Base-by-base conservation (phyloP, 2,329 filamentous ascomycete genomes). In the Fusarium napiforme region DNA sequence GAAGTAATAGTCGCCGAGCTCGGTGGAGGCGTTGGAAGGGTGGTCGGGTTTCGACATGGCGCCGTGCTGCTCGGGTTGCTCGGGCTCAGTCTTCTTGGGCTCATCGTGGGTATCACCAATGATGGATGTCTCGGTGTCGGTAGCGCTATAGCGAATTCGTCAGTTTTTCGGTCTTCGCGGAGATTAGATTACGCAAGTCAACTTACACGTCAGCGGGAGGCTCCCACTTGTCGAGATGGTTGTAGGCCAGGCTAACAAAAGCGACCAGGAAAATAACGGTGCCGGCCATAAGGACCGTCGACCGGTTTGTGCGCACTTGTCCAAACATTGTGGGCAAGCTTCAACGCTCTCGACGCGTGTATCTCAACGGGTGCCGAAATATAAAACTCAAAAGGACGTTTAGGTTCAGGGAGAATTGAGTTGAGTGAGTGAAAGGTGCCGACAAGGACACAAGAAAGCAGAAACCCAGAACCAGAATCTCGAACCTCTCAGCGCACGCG, bases 321-420 rank as follows among this genome's bases (percentile, higher is more conserved):
- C 77, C 77, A 43, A 82, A 72, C 74, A 82, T 81, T 67, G 76
- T 81, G 60, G 75, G 76, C 79, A 80, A 79, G 62, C 62, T 75
- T 71, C 52, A 59, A 46, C 46, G 39, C 46, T 49, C 64, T 66
- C 53, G 40, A 49, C 47, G 43, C 55, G 45, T 32, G 30, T 46
- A 45, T 50, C 45, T 60, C 49, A 60, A 62, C 52, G 45, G 43
- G 43, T 30, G 18, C 19, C n/a, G 36, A 53, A 59, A 21, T 46
- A 42, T 55, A 19, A 55, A 45, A 66, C 50, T 53, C 47, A 21
- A 59, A 49, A 34, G 32, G 60, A 26, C 12, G 47, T 56, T 32
- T 36, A 56, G 28, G 47, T 34, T 62, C 60, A 39, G 50, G 40
- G 67, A 42, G 30, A 37, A 50, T 28, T 28, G 21, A 32, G 15